Evolutionary conservation across 192 early-diverging fungal genomes (phyloP).

Genomic region (Linnemannia hyalina): DNA sequence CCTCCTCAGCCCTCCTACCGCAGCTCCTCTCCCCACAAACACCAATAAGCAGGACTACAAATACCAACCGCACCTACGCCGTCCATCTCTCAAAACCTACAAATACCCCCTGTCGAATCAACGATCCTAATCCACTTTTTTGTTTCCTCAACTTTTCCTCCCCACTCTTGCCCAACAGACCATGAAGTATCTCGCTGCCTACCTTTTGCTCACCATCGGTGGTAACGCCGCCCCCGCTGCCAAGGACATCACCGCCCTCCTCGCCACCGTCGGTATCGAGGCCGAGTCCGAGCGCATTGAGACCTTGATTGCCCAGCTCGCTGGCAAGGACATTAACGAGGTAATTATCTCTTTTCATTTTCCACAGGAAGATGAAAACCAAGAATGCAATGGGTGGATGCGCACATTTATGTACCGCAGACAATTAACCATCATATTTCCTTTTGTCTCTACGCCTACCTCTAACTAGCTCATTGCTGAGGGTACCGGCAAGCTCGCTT

Average conservation of each 20-base stretch:
- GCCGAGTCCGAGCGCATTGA: conserved; percentile 85
- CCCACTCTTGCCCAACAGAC: conserved; percentile 12
- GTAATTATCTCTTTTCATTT: conserved; percentile 48
- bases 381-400: not conserved
- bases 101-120: not conserved
- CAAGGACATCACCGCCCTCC: conserved; percentile 85
- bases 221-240: conserved; percentile 85
- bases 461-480: conserved; percentile 85
- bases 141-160: not conserved
- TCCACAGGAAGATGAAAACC: not conserved
- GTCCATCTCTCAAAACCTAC: not conserved
- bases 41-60: not conserved
- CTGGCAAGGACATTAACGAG: conserved; percentile 92
- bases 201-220: conserved; percentile 93
- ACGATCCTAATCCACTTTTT: conserved; percentile 1
- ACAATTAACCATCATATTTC: conserved; percentile 7
- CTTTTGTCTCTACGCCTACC: not conserved
- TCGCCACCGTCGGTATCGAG: conserved; percentile 93
- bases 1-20: no score
- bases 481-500: conserved; percentile 92
- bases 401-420: not conserved
- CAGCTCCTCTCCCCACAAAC: not conserved
- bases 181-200: conserved; percentile 99
- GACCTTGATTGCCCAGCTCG: conserved; percentile 84
- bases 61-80: not conserved